Percentiles rank a stretch among this genome's conserved stretches.
phyloP scores from a whole-genome alignment of 352 stramenopile genomes.

The Phytophthora pseudosyringae region DNA sequence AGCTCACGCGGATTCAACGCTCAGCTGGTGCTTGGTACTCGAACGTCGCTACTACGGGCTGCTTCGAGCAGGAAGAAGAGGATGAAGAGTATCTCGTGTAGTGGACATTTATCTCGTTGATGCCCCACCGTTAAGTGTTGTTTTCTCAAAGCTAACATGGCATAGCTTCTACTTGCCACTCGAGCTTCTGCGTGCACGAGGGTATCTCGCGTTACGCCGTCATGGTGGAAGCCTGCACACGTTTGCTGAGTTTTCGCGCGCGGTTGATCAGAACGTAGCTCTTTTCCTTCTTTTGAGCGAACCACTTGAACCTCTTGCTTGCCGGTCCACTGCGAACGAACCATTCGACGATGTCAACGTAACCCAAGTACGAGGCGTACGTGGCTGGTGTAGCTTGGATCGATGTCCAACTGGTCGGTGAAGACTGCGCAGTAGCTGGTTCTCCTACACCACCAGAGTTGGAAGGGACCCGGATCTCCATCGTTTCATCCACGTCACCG shows the following conservation, averaged over 20 bases:
- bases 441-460: not conserved
- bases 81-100: slow-evolving; percentile 35
- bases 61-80: slow-evolving; percentile 39
- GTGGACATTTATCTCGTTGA: not conserved
- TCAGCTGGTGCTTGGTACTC: slow-evolving; percentile 51
- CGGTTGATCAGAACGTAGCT: not conserved
- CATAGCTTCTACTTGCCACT: no score
- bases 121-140: no score
- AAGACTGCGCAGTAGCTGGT: not conserved
- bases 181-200: no score
- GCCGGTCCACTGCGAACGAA: not conserved
- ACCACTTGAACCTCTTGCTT: not conserved
- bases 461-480: not conserved
- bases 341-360: slow-evolving; percentile 14
- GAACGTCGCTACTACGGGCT: slow-evolving; percentile 32
- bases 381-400: slow-evolving; percentile 1
- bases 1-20: slow-evolving; percentile 50
- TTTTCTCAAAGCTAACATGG: no score
- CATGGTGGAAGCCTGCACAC: not conserved
- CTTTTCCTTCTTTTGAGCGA: not conserved
- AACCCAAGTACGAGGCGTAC: slow-evolving; percentile 12
- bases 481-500: not conserved
- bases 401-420: not conserved
- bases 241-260: not conserved
- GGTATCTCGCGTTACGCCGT: not conserved